Evolutionary conservation across 371 early-diverging fungal genomes (phyloP), one percentile per base, ranked within the genome.

Genomic region (Fennellomyces sp.): DNA sequence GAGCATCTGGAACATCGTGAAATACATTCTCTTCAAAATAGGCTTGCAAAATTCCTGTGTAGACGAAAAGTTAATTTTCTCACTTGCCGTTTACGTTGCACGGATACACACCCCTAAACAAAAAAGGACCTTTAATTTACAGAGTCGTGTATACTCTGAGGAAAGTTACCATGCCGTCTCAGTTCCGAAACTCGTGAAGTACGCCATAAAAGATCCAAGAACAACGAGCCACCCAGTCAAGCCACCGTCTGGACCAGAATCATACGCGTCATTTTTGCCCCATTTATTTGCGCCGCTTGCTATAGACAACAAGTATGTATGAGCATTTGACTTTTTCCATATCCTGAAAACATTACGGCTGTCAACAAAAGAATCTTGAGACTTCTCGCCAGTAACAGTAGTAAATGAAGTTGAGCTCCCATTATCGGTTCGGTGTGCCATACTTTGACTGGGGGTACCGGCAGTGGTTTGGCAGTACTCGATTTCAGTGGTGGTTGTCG

Each of bases 111-210:
- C 48, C 17, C 23, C 47, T 19, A 4, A 27, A 26, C 5, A 17
- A 26, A 12, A 25, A 49, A 27, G 13, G 5, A 13, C 15, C 7
- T 49, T n/a, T 49, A 27, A 27, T 4, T 27, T 13, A 11, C 1
- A 49, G n/a, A 29, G 13, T 49, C 26, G 12, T 15, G 28, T 13
- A 1, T n/a, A 11, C 13, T 15, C 13, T 26, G 45, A 28, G 19
- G 26, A 28, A 2, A 21, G 35, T 65, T 71, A 67, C 76, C 76
- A 76, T 17, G 66, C 62, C 31, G 70, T 58, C 3, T 65, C 61
- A 2, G 65, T 58, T 33, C 89, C 89, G 39, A 87, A 82, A 13
- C 77, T 75, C 35, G 76, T 73, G 58, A 84, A 72, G 45, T 84
- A 79, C 48, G 80, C 79, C 13, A 80, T 54, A 64, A 83, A 88